Evolutionary conservation across 345 rosid species (phyloP).

Genomic region (Mercurialis annua): DNA sequence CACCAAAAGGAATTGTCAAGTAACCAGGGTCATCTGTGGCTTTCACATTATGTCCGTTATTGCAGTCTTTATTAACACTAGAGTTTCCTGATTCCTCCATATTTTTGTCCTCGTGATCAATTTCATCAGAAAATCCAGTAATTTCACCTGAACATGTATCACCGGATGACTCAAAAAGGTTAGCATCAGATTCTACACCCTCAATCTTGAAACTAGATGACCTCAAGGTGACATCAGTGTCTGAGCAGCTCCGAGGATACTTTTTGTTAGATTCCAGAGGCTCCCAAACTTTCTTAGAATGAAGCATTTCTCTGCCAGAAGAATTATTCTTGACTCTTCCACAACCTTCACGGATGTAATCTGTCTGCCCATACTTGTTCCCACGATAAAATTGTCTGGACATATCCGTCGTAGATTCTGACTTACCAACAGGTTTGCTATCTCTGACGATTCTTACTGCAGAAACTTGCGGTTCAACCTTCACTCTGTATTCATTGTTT

Average conservation of each 20-base stretch:
- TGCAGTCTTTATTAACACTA: constrained; percentile 33
- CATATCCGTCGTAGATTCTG: constrained; percentile 52
- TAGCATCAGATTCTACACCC: constrained; percentile 32
- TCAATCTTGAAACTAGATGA: constrained; percentile 43
- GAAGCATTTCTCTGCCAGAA: constrained; percentile 41
- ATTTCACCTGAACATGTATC: constrained; percentile 37
- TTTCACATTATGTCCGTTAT: constrained; percentile 33
- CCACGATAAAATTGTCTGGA: constrained; percentile 54
- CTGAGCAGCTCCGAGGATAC: constrained; percentile 61
- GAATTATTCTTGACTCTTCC: constrained; percentile 52
- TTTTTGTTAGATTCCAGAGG: constrained; percentile 64
- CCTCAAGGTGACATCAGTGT: constrained; percentile 48
- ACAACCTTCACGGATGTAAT: constrained; percentile 43
- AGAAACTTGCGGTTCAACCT: constrained; percentile 51
- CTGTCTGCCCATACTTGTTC: constrained; percentile 51
- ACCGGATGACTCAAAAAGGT: constrained; percentile 38
- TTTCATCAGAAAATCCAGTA: constrained; percentile 40
- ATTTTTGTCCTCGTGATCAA: constrained; percentile 27
- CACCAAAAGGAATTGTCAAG: constrained; percentile 36
- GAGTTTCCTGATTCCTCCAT: constrained; percentile 24
- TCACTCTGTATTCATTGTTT: constrained; percentile 49
- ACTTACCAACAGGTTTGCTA: constrained; percentile 44
- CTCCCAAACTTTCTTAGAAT: constrained; percentile 72
- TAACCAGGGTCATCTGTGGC: constrained; percentile 28
- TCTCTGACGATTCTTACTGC: constrained; percentile 49